Percentiles rank a stretch among this genome's conserved stretches.
phyloP scores from a whole-genome alignment of 2,329 filamentous ascomycete genomes.

The Helotiales sp. region DNA sequence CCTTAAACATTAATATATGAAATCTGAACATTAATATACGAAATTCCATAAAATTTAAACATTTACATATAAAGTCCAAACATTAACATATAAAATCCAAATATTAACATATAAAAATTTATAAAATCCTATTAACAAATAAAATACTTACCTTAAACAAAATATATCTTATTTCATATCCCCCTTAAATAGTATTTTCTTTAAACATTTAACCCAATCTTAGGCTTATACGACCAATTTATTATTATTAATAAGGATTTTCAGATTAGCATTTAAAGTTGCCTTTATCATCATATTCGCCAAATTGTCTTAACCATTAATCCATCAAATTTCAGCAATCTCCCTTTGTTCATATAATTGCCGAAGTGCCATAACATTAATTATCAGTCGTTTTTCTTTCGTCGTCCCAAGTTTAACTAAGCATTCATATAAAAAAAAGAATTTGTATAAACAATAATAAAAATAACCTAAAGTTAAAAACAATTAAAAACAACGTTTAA shows the following conservation, averaged over 20 bases:
- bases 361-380: slow-evolving; percentile 31
- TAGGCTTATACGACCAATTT: slow-evolving; percentile 5
- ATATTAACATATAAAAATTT: no score
- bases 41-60: no score
- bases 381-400: slow-evolving; percentile 22
- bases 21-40: no score
- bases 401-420: slow-evolving; percentile 29
- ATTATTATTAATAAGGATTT: slow-evolving; percentile 23
- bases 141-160: no score
- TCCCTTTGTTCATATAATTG: slow-evolving; percentile 31
- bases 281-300: slow-evolving; percentile 25
- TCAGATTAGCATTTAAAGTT: slow-evolving; percentile 17
- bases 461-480: no score
- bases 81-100: no score
- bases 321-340: slow-evolving; percentile 28
- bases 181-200: no score
- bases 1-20: no score
- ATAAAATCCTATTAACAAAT: no score
- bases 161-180: no score
- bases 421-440: slow-evolving; percentile 30
- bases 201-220: slow-evolving; percentile 12
- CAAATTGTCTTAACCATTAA: slow-evolving; percentile 24
- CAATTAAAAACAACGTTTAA: no score
- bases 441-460: slow-evolving; percentile 12
- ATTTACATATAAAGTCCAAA: no score